Base-by-base conservation (phyloP, 2,329 filamentous ascomycete species). In the Oidium heveae region DNA sequence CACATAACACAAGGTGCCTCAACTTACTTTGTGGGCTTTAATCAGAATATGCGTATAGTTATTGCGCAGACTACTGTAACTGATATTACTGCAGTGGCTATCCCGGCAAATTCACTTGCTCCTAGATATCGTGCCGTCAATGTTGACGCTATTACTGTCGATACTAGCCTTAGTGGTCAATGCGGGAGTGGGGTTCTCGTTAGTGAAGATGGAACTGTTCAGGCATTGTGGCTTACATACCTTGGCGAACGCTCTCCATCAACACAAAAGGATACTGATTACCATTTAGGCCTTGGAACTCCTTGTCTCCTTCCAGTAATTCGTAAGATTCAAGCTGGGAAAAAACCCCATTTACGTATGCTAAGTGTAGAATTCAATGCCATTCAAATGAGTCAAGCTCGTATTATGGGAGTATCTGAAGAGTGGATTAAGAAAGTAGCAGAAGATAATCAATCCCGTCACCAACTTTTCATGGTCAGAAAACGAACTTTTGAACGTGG, bases 1-100 rank as follows among this genome's bases (percentile, higher is more conserved):
- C 79, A 80, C 61, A 86, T 96, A 65, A 88, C 86, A 53, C 91
- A 96, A 70, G 91, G 91, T 37, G 86, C 88, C 52, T 83, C 89
- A 56, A 95, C 88, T 0, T 88, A 94, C 60, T 98, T 98, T 68
- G 84, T 98, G 58, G 93, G 91, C n/a, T 93, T 94, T 71, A 98
- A 98, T 65, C 82, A 93, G 60, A 96, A 95, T 60, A 82, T 89
- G 57, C 80, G 89, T 37, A 86, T 95, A 43, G 89, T 96, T 4
- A 86, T 95, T 61, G 85, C 87, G 5, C 87, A 94, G 61, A 96
- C 91, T 0, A 86, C 84, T 0, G 87, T 98, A 15, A 98, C 93
- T 0, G 91, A 98, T 66, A 93, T 98, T 63, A 96, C 89, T 12
- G 91, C 91, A 1, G 91, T 96, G 2, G 86, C 88, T 0, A 96